Percentiles rank a stretch among this genome's conserved stretches.
Conservation (phyloP, 768 basidiomycete genomes). For the Boletus patriciae region DNA sequence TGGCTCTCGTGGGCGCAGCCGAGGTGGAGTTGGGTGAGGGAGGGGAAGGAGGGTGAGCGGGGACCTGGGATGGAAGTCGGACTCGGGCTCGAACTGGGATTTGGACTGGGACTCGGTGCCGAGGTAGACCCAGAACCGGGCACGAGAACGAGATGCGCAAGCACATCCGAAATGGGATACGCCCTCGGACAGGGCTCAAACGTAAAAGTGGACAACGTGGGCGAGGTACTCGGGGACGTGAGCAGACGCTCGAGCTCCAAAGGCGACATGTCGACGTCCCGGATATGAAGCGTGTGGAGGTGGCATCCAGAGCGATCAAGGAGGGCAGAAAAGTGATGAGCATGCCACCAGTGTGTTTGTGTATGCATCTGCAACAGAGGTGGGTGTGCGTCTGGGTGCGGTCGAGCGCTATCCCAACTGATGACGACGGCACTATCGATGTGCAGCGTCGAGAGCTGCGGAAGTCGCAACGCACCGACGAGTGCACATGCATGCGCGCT, state of each 20-base stretch:
- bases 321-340: conserved; percentile 21
- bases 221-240: conserved; percentile 15
- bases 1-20: conserved; percentile 23
- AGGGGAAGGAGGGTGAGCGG: conserved; percentile 9
- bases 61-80: neutral
- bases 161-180: conserved; percentile 19
- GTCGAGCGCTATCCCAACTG: conserved; percentile 12
- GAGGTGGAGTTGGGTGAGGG: conserved; percentile 20
- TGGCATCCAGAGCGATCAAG: conserved; percentile 24
- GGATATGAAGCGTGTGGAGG: conserved; percentile 19
- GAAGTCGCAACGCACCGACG: conserved; percentile 22
- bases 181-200: conserved; percentile 25
- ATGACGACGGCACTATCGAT: conserved; percentile 24
- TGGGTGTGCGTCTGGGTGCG: conserved; percentile 15
- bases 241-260: conserved; percentile 20
- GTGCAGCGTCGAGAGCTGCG: conserved; percentile 20
- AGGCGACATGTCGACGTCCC: conserved; percentile 25
- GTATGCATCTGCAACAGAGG: neutral
- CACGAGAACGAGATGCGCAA: conserved; percentile 7
- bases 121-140: neutral
- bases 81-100: neutral
- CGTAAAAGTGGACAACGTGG: conserved; percentile 21
- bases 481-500: conserved; percentile 17
- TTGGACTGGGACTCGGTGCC: neutral
- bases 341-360: conserved; percentile 22